Evolutionary conservation across 345 rosid species (phyloP), one percentile per base, ranked within the genome.

Genomic region (Arabidopsis suecica): DNA sequence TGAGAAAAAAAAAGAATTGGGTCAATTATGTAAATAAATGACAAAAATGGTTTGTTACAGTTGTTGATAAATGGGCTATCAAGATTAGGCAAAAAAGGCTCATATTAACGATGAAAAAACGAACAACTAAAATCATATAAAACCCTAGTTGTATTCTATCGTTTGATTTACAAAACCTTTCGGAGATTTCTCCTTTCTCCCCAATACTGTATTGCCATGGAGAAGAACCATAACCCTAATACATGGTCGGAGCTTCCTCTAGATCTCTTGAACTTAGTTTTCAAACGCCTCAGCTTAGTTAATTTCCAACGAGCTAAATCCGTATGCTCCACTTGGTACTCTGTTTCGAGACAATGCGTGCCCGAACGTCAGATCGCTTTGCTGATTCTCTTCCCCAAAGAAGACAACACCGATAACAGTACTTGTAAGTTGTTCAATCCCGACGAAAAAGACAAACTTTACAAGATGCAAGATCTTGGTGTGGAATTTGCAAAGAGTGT

Each of bases 381-480:
- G 36, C 18, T 54, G 16, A 28, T 54, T 10, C 36, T 54, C 16
- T 54, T 54, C 16, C 36, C 59, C 9, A 4, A 54, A 12, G 4
- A 25, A 1, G 11, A 54, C 1, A 2, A 28, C 16, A 16, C 18
- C 18, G 18, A 16, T 16, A 12, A 60, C n/a, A n/a, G 11, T 12
- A 12, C 47, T 12, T 42, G 47, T 6, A 42, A n/a, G 47, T 69
- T 69, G 33, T 42, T 69, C 30, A 69, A 68, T 28, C 51, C 42
- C 4, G 18, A 68, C 6, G 73, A 68, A 41, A 40, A 68, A 18
- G 28, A 68, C 1, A 55, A 41, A n/a, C 7, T 30, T 3, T 16
- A 41, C 42, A 44, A 11, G 28, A 28, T 28, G 42, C 63, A 42
- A 68, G 63, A 55, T 55, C 73, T 66, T 9, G 59, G 49, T 28